These are phyloP conservation scores for Kodamaea kakaduensis DNA, from an alignment of 805 yeast species.

Conservation along the genomic window DNA sequence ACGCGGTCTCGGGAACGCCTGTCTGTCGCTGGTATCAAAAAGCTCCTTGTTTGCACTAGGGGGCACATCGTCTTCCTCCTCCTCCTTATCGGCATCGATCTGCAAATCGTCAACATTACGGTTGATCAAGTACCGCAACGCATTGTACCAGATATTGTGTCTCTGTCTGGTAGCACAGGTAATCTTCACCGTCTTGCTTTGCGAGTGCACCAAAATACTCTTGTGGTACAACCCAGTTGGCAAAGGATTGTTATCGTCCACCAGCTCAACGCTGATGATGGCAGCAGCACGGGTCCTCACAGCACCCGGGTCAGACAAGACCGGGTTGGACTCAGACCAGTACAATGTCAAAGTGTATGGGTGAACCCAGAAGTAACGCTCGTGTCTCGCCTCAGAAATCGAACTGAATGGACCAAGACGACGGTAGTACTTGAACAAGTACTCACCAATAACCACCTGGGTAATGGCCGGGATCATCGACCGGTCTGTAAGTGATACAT, in stretches of 20 bases:
- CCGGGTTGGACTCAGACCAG: conserved; percentile 85
- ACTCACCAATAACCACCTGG: conserved; percentile 92
- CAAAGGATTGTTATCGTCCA: conserved; percentile 78
- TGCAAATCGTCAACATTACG: conserved; percentile 57
- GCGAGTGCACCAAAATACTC: conserved; percentile 72
- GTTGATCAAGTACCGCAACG: conserved; percentile 70
- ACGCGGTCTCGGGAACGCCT: conserved; percentile 15
- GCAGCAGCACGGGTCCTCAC: conserved; percentile 76
- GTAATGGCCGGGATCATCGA: conserved; percentile 82
- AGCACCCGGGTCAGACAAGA: conserved; percentile 59
- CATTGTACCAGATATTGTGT: conserved; percentile 88
- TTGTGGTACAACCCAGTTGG: conserved; percentile 88
- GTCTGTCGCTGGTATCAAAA: conserved; percentile 15
- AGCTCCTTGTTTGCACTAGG: conserved; percentile 2
- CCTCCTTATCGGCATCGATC: conserved; percentile 32
- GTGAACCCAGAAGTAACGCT: conserved; percentile 93
- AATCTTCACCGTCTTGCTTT: conserved; percentile 61
- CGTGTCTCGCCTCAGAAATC: conserved; percentile 78
- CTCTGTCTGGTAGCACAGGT: conserved; percentile 86
- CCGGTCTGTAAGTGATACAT: conserved; percentile 61
- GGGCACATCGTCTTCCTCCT: conserved; percentile 15
- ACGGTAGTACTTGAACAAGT: conserved; percentile 78
- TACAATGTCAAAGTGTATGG: conserved; percentile 88
- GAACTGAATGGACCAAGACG: conserved; percentile 70
- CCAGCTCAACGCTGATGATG: conserved; percentile 71